Evolutionary conservation across 2,329 filamentous ascomycete genomes (phyloP).

Genomic region (Pestalotiopsis sp.): DNA sequence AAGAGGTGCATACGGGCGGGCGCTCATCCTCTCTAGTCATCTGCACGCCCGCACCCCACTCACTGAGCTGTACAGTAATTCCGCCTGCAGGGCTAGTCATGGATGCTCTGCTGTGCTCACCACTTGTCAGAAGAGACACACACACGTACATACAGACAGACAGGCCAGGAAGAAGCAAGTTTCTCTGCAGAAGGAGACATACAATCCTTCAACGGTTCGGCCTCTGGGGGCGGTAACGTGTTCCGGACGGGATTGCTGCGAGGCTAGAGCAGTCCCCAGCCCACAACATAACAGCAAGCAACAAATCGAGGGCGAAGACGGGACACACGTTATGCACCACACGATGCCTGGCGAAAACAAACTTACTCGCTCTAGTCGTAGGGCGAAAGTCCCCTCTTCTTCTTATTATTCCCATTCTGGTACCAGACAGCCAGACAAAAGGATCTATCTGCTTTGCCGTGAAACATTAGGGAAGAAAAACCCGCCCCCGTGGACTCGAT

Average conservation of each 20-base stretch:
- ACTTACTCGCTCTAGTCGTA: background rate
- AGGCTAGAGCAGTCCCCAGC: slow-evolving; percentile 5
- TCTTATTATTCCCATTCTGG: background rate
- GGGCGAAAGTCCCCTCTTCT: background rate
- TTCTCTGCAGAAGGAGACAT: background rate
- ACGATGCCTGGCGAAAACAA: background rate
- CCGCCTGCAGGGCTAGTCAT: slow-evolving; percentile 3
- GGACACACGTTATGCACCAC: background rate
- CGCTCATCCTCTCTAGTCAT: slow-evolving; percentile 16
- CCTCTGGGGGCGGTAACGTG: background rate
- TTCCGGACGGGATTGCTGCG: background rate
- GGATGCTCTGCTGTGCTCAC: background rate
- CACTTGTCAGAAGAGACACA: background rate
- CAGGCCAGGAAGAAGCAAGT: background rate
- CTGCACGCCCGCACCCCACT: slow-evolving; percentile 11
- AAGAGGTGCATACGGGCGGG: slow-evolving; percentile 22
- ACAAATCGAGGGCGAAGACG: background rate
- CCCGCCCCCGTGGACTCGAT: slow-evolving; percentile 13
- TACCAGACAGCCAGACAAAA: background rate
- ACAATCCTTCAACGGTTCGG: slow-evolving; percentile 7
- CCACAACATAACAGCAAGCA: background rate
- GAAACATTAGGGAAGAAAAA: slow-evolving; percentile 5
- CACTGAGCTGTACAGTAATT: background rate
- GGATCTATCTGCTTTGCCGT: slow-evolving; percentile 7
- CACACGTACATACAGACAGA: background rate